Percentiles rank a stretch among this genome's conserved stretches.
Evolutionary conservation across 306 rosid species (phyloP).

Genomic region (Inga leiocalycina): DNA sequence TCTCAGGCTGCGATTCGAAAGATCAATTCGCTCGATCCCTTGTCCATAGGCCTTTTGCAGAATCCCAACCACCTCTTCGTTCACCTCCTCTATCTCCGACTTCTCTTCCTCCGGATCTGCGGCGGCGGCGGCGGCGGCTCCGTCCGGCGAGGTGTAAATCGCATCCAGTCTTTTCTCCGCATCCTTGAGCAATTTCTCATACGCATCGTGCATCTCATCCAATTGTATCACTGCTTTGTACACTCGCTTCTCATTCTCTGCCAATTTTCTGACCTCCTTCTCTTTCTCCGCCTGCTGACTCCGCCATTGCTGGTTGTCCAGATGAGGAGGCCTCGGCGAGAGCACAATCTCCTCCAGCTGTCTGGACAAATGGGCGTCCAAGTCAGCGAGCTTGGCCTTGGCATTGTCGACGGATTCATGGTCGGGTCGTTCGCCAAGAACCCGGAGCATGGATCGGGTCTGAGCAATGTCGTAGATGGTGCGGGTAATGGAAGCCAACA

Average conservation of each 20-base stretch:
- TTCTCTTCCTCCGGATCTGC: background rate
- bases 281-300: conserved; percentile 63
- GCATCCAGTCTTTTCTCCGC: conserved; percentile 73
- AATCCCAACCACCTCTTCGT: conserved; percentile 80
- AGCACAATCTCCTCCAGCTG: conserved; percentile 68
- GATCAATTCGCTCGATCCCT: conserved; percentile 59
- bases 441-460: conserved; percentile 71
- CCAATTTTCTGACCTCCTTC: conserved; percentile 51
- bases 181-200: conserved; percentile 74
- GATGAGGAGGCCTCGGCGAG: conserved; percentile 62
- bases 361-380: conserved; percentile 58
- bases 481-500: conserved; percentile 65
- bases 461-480: conserved; percentile 73
- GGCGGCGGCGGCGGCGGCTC: background rate
- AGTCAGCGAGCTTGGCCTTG: conserved; percentile 47
- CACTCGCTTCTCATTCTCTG: conserved; percentile 60
- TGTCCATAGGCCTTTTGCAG: conserved; percentile 72
- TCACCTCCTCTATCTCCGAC: conserved; percentile 38
- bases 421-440: conserved; percentile 80
- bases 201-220: conserved; percentile 84
- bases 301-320: conserved; percentile 68
- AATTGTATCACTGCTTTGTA: conserved; percentile 65
- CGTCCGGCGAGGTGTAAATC: conserved; percentile 59
- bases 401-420: conserved; percentile 81
- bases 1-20: conserved; percentile 58